Base-by-base conservation (phyloP, 2,329 filamentous ascomycete genomes). In the Erysiphe pulchra region DNA sequence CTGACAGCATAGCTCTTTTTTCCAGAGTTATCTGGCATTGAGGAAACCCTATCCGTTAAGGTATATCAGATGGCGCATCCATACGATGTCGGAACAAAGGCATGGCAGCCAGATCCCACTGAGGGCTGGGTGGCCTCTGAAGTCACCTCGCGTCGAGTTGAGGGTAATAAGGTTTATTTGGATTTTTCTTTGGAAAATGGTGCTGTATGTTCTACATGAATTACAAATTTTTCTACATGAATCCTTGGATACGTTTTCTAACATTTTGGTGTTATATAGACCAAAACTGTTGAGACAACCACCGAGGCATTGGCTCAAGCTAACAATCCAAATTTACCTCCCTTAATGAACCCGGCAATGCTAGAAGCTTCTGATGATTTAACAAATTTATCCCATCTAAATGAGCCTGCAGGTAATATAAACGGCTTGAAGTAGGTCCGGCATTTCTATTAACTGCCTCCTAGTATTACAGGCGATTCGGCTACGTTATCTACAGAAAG, bases 101-200 rank as follows among this genome's bases (percentile, higher is more conserved):
- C 86, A 61, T 98, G 90, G 90, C 90, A 95, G 73, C 86, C 90
- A 56, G 90, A 98, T 68, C 68, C 75, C 61, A 82, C 82, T 50
- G 87, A 98, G 65, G 90, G 90, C 65, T 98, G 90, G 87, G 76
- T 98, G 62, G 81, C 86, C 60, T 94, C 90, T 42, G 86, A 95
- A 70, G 80, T 98, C 56, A 70, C 80, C 61, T 79, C 81, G 64
- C 94, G 90, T 70, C 71, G 73, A 47, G 67, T 83, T 53, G 71
- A 90, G 59, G 90, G 85, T 50, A 73, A 84, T 59, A 94, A 92
- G 61, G 80, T 87, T 58, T 79, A 71, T 60, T 72, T 98, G 56
- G 72, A 85, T 56, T 95, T 98, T 64, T 71, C 77, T 63, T 70
- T 95, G 53, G 83, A 85, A 56, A 93, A 85, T 73, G 90, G 85